These are phyloP conservation scores for Cutaneotrichosporon sp. DNA, from an alignment of 1,284 basidiomycete species.

Conservation along the genomic window DNA sequence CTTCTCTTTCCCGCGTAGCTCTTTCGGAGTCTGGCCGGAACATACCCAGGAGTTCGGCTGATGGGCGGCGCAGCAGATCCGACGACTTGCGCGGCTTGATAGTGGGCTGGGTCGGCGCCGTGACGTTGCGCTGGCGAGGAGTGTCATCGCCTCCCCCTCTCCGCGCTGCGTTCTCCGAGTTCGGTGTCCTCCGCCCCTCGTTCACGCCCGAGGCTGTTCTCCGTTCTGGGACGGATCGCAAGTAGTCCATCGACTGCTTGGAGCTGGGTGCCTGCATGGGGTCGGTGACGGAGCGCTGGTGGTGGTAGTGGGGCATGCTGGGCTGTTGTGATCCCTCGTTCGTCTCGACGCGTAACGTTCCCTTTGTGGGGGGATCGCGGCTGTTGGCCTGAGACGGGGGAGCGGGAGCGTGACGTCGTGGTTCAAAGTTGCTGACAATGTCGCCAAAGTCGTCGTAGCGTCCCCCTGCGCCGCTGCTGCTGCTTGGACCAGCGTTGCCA, in stretches of 20 bases:
- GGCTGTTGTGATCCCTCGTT: not conserved
- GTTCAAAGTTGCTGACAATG: constrained; percentile 10
- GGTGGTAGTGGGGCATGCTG: not conserved
- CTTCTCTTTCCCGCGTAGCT: not conserved
- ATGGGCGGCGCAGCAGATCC: constrained; percentile 28
- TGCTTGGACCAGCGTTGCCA: constrained; percentile 27
- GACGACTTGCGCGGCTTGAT: constrained; percentile 29
- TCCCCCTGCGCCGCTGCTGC: constrained; percentile 31
- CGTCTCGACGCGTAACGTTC: not conserved
- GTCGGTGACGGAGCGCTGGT: constrained; percentile 10
- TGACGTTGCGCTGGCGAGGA: not conserved
- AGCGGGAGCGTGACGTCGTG: constrained; percentile 9
- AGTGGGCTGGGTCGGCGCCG: constrained; percentile 19
- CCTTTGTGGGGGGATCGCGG: not conserved
- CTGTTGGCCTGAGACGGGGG: constrained; percentile 7
- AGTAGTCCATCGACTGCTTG: constrained; percentile 1
- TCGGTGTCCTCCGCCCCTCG: not conserved
- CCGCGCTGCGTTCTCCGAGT: not conserved
- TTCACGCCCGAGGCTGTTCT: not conserved
- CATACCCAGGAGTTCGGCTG: constrained; percentile 18
- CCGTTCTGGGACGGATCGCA: not conserved
- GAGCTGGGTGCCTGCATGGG: not conserved
- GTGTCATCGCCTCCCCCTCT: not conserved
- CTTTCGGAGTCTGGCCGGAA: constrained; percentile 1
- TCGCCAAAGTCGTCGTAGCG: constrained; percentile 26